Percentiles rank a stretch among this genome's conserved stretches.
These are phyloP conservation scores for Platanthera guangdongensis DNA, from an alignment of 106 monocot species.

Conservation along the genomic window DNA sequence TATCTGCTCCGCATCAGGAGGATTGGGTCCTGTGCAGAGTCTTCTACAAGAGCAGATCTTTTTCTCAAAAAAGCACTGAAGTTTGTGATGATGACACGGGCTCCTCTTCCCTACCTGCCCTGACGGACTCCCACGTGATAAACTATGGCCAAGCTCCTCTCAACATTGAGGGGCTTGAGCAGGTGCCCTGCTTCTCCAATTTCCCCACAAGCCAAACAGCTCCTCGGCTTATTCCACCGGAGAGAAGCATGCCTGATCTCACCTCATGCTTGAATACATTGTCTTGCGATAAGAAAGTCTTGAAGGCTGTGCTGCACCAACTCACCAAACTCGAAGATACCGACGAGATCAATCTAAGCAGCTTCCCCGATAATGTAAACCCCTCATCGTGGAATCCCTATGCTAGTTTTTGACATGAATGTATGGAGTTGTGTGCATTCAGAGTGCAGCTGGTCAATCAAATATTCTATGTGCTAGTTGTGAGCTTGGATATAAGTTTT, in stretches of 20 bases:
- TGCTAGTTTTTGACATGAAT: background rate
- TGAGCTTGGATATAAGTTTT: background rate
- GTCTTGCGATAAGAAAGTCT: slow-evolving; percentile 25
- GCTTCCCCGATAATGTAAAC: slow-evolving; percentile 4
- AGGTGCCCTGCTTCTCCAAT: slow-evolving; percentile 98
- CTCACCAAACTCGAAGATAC: slow-evolving; percentile 23
- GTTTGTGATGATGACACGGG: slow-evolving; percentile 19
- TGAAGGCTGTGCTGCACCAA: slow-evolving; percentile 43
- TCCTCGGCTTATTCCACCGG: background rate
- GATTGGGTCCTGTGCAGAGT: slow-evolving; percentile 92
- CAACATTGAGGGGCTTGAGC: slow-evolving; percentile 36
- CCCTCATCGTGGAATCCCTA: slow-evolving; percentile 12
- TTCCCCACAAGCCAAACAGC: background rate
- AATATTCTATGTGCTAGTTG: background rate
- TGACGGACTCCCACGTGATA: slow-evolving; percentile 44
- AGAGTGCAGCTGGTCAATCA: background rate
- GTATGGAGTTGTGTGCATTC: background rate
- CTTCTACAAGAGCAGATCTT: slow-evolving; percentile 56
- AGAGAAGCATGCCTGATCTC: background rate
- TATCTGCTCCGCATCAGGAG: slow-evolving; percentile 26
- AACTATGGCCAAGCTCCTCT: slow-evolving; percentile 18
- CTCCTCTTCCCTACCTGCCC: slow-evolving; percentile 48
- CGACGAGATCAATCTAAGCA: slow-evolving; percentile 3
- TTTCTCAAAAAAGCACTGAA: slow-evolving; percentile 14
- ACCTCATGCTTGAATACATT: slow-evolving; percentile 11